Evolutionary conservation across 495 filamentous ascomycete genomes (phyloP), one percentile per base, ranked within the genome.

Genomic region (Aspergillus bridgeri): DNA sequence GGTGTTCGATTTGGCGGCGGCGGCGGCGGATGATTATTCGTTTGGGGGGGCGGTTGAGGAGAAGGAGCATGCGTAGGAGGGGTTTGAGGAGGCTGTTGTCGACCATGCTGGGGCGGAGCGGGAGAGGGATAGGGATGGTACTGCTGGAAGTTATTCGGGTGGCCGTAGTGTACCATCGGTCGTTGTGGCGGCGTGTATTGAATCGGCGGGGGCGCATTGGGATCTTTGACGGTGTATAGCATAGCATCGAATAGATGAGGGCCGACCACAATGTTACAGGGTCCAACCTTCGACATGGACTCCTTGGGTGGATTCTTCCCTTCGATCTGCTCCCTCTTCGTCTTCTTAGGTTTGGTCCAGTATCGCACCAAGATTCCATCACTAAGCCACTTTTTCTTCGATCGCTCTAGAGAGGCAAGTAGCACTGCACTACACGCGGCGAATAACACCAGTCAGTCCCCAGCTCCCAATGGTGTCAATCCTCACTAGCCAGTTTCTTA

Each of bases 291-390:
- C 46, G 80, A 75, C 91, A 97, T 96, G 59, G 84, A 88, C 47
- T 96, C 89, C 65, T 90, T 90, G 5, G 89, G 81, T 1, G 92
- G 93, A 60, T 96, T 95, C 48, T 89, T 84, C 54, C 88, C 80
- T 59, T 88, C 85, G 13, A 83, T 75, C 23, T 81, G 81, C 51
- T 83, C 80, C 23, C 89, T 86, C 73, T 89, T 91, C 51, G 85
- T 84, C 75, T 92, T 96, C 55, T 83, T 81, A 6, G 92, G 91
- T 64, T 97, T 96, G 11, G 88, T 88, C 88, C 92, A 97, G 71
- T 95, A 98, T 62, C 89, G 89, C 59, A 94, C 91, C 58, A 99
- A 89, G 38, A 96, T 86, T 18, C 89, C 88, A 60, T 96, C 91
- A 62, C 80, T 86, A 8, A 91, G 81, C 95, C 95, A 98, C 83